Conservation (phyloP, 306 rosid species). For the Rosa multiflora region DNA sequence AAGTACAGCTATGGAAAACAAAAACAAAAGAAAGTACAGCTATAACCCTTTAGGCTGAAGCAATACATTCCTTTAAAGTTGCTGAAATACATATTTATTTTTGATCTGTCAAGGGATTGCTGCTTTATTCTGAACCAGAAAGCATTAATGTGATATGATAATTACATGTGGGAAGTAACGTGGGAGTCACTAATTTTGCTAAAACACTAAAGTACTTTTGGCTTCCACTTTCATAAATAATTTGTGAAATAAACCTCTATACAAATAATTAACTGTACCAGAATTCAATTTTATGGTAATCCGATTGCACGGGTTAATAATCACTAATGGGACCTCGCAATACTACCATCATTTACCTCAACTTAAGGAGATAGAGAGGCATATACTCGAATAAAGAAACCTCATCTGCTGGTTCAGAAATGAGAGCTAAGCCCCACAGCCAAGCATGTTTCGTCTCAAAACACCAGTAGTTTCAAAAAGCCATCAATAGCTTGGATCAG, state of each 20-base stretch:
- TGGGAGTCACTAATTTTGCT: constrained; percentile 12
- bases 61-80: constrained; percentile 21
- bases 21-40: constrained; percentile 4
- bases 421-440: neutral
- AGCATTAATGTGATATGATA: neutral
- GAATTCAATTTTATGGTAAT: neutral
- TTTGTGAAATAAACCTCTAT: neutral
- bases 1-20: neutral
- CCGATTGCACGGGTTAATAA: neutral
- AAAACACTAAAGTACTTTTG: neutral
- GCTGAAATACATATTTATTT: neutral
- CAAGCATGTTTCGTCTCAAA: neutral
- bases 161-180: neutral
- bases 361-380: constrained; percentile 7
- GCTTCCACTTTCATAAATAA: neutral
- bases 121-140: neutral
- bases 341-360: neutral
- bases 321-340: neutral
- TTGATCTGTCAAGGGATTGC: neutral
- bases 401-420: constrained; percentile 12
- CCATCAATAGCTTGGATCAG: constrained; percentile 25
- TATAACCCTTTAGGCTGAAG: constrained; percentile 26
- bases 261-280: neutral
- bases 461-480: neutral
- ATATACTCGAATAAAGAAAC: constrained; percentile 16